Evolutionary conservation across 371 early-diverging fungal species (phyloP).

Genomic region (Mucor irregularis): DNA sequence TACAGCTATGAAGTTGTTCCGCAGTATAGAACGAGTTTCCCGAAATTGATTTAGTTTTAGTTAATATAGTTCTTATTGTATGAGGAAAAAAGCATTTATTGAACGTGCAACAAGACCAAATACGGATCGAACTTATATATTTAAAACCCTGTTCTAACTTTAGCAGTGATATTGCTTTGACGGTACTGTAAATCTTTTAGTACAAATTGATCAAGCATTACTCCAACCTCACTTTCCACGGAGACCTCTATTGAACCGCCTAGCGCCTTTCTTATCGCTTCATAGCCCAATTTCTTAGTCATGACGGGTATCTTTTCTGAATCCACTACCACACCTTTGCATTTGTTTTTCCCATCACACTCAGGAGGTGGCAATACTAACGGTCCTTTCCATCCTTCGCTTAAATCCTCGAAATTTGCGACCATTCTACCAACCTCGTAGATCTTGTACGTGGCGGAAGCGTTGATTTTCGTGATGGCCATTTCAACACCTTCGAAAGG

Average conservation of each 20-base stretch:
- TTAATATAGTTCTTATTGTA: no score
- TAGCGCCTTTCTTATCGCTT: conserved; percentile 40
- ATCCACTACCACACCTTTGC: conserved; percentile 25
- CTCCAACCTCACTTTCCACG: conserved; percentile 38
- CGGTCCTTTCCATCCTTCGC: conserved; percentile 28
- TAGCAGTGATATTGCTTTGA: conserved; percentile 43
- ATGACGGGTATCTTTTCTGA: conserved; percentile 45
- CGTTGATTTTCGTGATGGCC: conserved; percentile 39
- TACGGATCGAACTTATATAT: no score
- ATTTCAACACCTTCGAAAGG: conserved; percentile 39
- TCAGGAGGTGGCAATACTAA: conserved; percentile 22
- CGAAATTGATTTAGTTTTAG: no score
- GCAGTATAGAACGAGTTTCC: no score
- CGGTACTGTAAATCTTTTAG: conserved; percentile 31
- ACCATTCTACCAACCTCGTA: conserved; percentile 33
- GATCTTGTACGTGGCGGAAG: conserved; percentile 33
- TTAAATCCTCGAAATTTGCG: conserved; percentile 38
- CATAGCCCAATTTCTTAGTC: conserved; percentile 39
- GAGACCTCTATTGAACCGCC: conserved; percentile 41
- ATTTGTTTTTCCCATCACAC: conserved; percentile 8
- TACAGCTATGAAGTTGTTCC: no score
- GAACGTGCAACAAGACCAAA: no score
- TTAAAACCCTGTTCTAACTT: conserved; percentile 39
- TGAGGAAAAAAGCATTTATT: no score
- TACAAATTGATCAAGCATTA: conserved; percentile 32